These are phyloP conservation scores for Calonectria montana DNA, from an alignment of 2,329 filamentous ascomycete genomes.

Conservation along the genomic window DNA sequence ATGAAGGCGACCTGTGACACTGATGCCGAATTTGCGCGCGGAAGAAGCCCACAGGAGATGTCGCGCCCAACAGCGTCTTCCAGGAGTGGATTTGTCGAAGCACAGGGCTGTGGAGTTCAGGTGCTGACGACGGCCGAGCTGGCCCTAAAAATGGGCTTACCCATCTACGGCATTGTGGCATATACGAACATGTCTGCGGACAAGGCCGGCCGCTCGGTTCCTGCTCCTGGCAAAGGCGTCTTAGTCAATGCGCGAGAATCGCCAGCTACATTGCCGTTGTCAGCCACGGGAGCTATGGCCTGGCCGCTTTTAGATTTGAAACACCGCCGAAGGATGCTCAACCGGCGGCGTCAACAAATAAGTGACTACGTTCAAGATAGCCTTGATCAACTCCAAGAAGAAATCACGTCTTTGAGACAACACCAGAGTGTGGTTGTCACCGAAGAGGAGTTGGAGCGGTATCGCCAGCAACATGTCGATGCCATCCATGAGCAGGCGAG, in stretches of 20 bases:
- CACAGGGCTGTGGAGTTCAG: constrained; percentile 97
- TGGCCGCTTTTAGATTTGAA: constrained; percentile 97
- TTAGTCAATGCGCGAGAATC: constrained; percentile 93
- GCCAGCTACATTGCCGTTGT: constrained; percentile 69
- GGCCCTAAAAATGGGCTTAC: constrained; percentile 97
- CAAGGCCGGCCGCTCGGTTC: constrained; percentile 98
- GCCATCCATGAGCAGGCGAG: constrained; percentile 83
- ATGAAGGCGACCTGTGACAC: constrained; percentile 99
- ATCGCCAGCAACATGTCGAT: background rate
- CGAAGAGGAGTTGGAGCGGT: background rate
- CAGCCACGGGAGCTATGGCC: constrained; percentile 61
- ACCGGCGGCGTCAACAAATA: constrained; percentile 92
- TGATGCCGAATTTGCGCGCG: constrained; percentile 94
- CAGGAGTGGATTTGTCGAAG: constrained; percentile 98
- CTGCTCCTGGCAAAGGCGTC: constrained; percentile 95
- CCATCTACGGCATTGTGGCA: constrained; percentile 94
- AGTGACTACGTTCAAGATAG: constrained; percentile 91
- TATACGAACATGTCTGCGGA: constrained; percentile 96
- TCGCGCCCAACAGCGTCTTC: constrained; percentile 97
- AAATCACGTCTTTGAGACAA: background rate
- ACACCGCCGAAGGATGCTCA: constrained; percentile 94
- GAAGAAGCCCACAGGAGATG: constrained; percentile 96
- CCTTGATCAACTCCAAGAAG: constrained; percentile 66
- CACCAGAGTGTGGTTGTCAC: background rate
- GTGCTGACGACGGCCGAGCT: constrained; percentile 97